Evolutionary conservation across 2,329 filamentous ascomycete genomes (phyloP).

Genomic region (Penicillium sp.): DNA sequence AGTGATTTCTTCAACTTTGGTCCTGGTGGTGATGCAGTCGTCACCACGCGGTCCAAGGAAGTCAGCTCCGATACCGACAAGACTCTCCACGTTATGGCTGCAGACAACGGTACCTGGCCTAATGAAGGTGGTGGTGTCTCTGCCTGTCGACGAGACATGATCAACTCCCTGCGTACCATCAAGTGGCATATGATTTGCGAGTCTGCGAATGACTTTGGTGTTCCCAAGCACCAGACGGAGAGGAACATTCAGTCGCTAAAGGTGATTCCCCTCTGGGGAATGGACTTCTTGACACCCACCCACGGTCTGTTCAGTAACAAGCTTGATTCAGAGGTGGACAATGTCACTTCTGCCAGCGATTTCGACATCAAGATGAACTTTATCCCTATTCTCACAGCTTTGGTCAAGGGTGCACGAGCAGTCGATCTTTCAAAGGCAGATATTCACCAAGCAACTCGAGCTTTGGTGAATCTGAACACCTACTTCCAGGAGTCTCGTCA

Average conservation of each 20-base stretch:
- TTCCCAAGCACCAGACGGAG: constrained; percentile 62
- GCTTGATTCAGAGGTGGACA: constrained; percentile 58
- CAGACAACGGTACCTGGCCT: constrained; percentile 61
- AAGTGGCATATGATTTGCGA: constrained; percentile 63
- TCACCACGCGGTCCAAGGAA: constrained; percentile 57
- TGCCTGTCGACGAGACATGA: constrained; percentile 61
- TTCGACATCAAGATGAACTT: constrained; percentile 60
- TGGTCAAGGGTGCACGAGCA: constrained; percentile 59
- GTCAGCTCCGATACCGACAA: constrained; percentile 57
- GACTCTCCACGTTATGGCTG: constrained; percentile 59
- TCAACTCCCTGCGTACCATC: constrained; percentile 60
- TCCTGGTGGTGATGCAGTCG: constrained; percentile 59
- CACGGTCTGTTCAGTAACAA: constrained; percentile 63
- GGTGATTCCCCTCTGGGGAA: constrained; percentile 61
- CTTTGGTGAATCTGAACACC: constrained; percentile 56
- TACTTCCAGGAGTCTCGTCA: constrained; percentile 58
- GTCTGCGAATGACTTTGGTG: constrained; percentile 61
- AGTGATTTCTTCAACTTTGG: constrained; percentile 60
- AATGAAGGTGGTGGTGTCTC: constrained; percentile 62
- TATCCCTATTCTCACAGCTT: constrained; percentile 57
- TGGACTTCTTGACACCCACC: constrained; percentile 59
- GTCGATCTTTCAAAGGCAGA: constrained; percentile 51
- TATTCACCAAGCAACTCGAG: constrained; percentile 55
- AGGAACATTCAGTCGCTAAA: constrained; percentile 62
- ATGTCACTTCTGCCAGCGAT: constrained; percentile 53